These are phyloP conservation scores for Exidia glandulosa DNA, from an alignment of 768 basidiomycete genomes.

Conservation along the genomic window DNA sequence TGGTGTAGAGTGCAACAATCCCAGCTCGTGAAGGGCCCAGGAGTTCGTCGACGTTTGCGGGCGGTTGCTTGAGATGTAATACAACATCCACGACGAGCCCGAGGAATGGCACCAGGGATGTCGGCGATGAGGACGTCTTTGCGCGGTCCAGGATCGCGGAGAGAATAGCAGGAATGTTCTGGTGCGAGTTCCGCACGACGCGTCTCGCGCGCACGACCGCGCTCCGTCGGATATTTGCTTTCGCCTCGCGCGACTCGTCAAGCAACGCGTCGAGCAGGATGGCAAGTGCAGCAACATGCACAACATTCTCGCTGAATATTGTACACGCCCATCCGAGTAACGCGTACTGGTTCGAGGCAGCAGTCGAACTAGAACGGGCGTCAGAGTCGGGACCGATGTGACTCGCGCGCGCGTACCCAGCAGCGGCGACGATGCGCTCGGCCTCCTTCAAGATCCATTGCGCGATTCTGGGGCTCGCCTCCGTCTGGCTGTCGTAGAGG, in stretches of 20 bases:
- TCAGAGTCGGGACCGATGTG: not conserved
- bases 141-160: slow-evolving; percentile 38
- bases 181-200: slow-evolving; percentile 43
- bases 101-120: slow-evolving; percentile 39
- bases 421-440: slow-evolving; percentile 25
- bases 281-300: slow-evolving; percentile 49
- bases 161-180: slow-evolving; percentile 39
- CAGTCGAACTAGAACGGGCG: slow-evolving; percentile 28
- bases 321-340: slow-evolving; percentile 63
- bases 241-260: slow-evolving; percentile 38
- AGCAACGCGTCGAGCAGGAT: slow-evolving; percentile 48
- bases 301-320: slow-evolving; percentile 43
- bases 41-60: not conserved
- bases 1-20: slow-evolving; percentile 49
- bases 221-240: slow-evolving; percentile 48
- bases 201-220: slow-evolving; percentile 50
- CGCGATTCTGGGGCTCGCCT: slow-evolving; percentile 43
- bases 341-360: slow-evolving; percentile 52
- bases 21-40: slow-evolving; percentile 24
- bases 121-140: slow-evolving; percentile 36
- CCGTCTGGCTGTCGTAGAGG: not conserved
- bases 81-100: slow-evolving; percentile 63
- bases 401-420: not conserved
- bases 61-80: slow-evolving; percentile 43
- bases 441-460: slow-evolving; percentile 70